A percentile compares a stretch with the other conserved stretches of the same genome.
Evolutionary conservation across 768 basidiomycete species (phyloP).

Genomic region (Suillus bovinus): DNA sequence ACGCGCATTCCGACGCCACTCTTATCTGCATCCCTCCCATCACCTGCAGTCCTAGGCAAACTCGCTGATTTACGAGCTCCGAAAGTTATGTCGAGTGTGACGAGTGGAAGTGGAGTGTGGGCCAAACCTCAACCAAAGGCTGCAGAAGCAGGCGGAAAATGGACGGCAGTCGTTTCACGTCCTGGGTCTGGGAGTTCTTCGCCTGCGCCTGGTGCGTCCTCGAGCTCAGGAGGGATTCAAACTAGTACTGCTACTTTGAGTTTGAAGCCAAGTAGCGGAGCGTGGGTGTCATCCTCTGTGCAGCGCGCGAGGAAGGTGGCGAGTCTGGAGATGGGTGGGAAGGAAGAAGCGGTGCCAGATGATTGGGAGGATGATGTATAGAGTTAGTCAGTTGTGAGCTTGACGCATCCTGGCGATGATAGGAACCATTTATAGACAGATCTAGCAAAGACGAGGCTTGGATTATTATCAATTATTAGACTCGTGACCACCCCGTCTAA

Average conservation of each 20-base stretch:
- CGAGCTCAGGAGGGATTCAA: conserved; percentile 2
- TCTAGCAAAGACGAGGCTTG: not conserved
- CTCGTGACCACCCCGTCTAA: no score
- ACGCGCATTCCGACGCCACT: conserved; percentile 74
- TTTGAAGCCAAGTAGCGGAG: conserved; percentile 5
- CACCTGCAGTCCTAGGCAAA: conserved; percentile 52
- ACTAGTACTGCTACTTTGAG: conserved; percentile 1
- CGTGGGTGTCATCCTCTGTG: conserved; percentile 25
- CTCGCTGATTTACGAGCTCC: conserved; percentile 53
- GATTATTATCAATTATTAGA: no score
- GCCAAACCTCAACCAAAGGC: conserved; percentile 11
- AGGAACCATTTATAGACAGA: not conserved
- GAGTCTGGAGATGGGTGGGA: not conserved
- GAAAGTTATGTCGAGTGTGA: conserved; percentile 7
- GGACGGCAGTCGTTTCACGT: conserved; percentile 22
- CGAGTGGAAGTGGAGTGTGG: not conserved
- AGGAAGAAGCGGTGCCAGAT: conserved; percentile 41
- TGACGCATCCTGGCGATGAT: not conserved
- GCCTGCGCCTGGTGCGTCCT: not conserved
- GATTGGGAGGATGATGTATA: conserved; percentile 58
- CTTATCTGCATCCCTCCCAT: conserved; percentile 34
- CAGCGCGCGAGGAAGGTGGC: conserved; percentile 14
- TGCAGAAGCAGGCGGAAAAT: conserved; percentile 13
- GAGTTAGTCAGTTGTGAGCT: not conserved
- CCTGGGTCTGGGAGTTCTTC: conserved; percentile 11